Evolutionary conservation across 2,329 filamentous ascomycete genomes (phyloP), one percentile per base, ranked within the genome.

Genomic region (Colletotrichum lentis): DNA sequence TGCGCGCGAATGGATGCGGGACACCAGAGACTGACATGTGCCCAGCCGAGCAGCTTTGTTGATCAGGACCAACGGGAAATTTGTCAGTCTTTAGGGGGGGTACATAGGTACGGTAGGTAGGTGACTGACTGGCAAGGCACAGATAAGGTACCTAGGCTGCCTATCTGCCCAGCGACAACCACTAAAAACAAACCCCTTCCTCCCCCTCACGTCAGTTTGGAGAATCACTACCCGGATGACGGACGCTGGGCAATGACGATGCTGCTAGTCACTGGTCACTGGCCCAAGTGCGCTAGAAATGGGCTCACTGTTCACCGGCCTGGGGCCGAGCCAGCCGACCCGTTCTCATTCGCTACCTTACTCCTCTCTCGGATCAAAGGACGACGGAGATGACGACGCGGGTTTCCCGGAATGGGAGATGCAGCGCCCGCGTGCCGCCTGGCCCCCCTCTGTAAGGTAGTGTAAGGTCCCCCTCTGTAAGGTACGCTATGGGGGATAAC

Each of bases 211-310:
- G 11, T 20, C 50, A 3, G n/a, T 18, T 54, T 54, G 50, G 50
- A 37, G 31, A 54, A 8, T 54, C 20, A 3, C 14, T 37, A 31
- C 27, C 37, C 53, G n/a, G 53, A 37, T 43, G 53, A 56, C 53
- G 35, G 53, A 43, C 53, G 35, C 53, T 56, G 43, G 41, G 22
- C 53, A 41, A 43, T 56, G 53, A 56, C 53, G 37, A 56, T 43
- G 53, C 14, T 39, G 53, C 53, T 56, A 20, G 53, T 43, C 53
- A 56, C 22, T 27, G 53, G 43, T 31, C 27, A 31, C 27, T 8
- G 7, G 27, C 27, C 27, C 27, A 8, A 31, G 27, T 27, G 35
- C 37, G 18, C 22, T 3, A 16, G 20, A 43, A 56, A 39, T 56
- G 20, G 20, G n/a, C 53, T 56, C 14, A 22, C 22, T 31, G 6